A percentile compares a stretch with the other conserved stretches of the same genome.
phyloP scores from a whole-genome alignment of 805 yeast genomes.

The Candida sakaeoensis region DNA sequence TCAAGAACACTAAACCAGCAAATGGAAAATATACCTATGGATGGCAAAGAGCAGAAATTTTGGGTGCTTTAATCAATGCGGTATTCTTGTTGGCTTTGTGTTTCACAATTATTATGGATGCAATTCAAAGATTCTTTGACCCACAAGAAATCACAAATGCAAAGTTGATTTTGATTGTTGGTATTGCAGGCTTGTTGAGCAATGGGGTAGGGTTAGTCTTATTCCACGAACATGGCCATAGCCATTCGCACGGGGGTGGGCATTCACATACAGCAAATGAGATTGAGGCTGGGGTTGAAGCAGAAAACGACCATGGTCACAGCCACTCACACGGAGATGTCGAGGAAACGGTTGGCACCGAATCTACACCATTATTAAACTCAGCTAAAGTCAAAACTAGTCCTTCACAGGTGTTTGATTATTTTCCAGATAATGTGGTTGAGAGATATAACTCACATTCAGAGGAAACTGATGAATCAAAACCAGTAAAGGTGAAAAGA shows the following conservation, averaged over 20 bases:
- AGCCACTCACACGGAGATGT: conserved; percentile 24
- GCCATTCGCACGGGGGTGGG: conserved; percentile 36
- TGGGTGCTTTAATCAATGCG: conserved; percentile 93
- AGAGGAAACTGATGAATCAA: conserved; percentile 12
- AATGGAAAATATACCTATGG: conserved; percentile 93
- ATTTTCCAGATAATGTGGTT: conserved; percentile 47
- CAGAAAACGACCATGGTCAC: conserved; percentile 31
- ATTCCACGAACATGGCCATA: conserved; percentile 72
- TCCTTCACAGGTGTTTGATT: conserved; percentile 26
- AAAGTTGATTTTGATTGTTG: conserved; percentile 76
- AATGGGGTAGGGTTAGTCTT: conserved; percentile 79
- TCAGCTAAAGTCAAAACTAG: conserved; percentile 2
- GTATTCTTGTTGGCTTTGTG: conserved; percentile 90
- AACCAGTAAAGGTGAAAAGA: conserved; percentile 21
- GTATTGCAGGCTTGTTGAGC: conserved; percentile 76
- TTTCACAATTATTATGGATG: conserved; percentile 87
- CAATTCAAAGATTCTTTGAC: conserved; percentile 79
- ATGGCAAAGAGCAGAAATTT: conserved; percentile 95
- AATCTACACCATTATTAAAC: conserved; percentile 8
- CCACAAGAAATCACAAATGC: conserved; percentile 83
- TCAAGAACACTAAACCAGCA: conserved; percentile 75
- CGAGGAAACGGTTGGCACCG: not conserved
- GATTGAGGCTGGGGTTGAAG: no score
- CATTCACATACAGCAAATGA: conserved; percentile 26
- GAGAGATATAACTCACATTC: conserved; percentile 32